phyloP scores from a whole-genome alignment of 176 grass and related monocot genomes.

The Saccharum spontaneum region DNA sequence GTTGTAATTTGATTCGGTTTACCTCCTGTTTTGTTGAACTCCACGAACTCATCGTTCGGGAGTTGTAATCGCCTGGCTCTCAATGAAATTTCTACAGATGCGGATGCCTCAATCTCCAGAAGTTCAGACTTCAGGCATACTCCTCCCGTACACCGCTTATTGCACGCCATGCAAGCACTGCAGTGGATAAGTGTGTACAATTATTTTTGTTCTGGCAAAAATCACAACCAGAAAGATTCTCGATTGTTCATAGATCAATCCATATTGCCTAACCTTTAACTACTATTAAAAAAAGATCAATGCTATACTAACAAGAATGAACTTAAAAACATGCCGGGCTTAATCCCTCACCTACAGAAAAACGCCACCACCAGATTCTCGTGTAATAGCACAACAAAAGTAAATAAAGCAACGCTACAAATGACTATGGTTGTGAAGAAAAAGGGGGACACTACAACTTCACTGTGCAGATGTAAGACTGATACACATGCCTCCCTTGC shows the following conservation, averaged over 20 bases:
- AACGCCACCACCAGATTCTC: constrained; percentile 31
- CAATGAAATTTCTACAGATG: not conserved
- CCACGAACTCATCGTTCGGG: not conserved
- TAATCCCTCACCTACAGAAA: not conserved
- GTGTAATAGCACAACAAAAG: constrained; percentile 25
- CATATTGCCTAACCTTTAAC: not conserved
- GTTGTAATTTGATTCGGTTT: not conserved
- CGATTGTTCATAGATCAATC: not conserved
- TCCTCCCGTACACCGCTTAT: not conserved
- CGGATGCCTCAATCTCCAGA: not conserved
- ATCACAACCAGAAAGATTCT: not conserved
- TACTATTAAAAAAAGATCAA: not conserved
- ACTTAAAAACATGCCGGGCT: constrained; percentile 5
- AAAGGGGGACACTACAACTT: constrained; percentile 36
- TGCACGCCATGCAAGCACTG: not conserved
- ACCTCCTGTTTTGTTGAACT: not conserved
- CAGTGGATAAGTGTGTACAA: not conserved
- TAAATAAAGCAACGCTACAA: not conserved
- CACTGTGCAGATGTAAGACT: constrained; percentile 41
- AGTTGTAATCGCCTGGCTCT: not conserved
- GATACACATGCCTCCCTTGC: not conserved
- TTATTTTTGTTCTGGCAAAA: not conserved
- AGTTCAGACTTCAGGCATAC: not conserved
- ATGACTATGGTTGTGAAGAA: constrained; percentile 32
- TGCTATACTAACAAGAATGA: not conserved